A percentile compares a stretch with the other conserved stretches of the same genome.
Conservation (phyloP, 495 filamentous ascomycete species). For the Polyplosphaeria fusca region DNA sequence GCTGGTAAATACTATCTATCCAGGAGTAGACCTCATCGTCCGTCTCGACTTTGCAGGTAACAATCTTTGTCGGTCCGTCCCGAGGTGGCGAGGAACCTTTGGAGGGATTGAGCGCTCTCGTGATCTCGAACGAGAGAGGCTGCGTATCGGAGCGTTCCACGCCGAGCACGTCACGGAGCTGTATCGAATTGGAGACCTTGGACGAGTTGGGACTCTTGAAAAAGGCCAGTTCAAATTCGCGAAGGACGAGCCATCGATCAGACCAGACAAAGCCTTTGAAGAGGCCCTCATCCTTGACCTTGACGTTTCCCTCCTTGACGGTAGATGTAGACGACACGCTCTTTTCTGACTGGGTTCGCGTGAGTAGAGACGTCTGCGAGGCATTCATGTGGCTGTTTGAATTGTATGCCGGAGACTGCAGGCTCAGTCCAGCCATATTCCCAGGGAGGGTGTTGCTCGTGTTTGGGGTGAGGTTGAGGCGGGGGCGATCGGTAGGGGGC, state of each 20-base stretch:
- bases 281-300: slow-evolving; percentile 75
- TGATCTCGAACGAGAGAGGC: slow-evolving; percentile 88
- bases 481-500: slow-evolving; percentile 80
- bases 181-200: slow-evolving; percentile 75
- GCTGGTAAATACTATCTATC: slow-evolving; percentile 95
- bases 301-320: slow-evolving; percentile 86
- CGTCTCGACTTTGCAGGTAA: slow-evolving; percentile 84
- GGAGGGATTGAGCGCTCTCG: slow-evolving; percentile 62
- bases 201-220: slow-evolving; percentile 76
- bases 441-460: slow-evolving; percentile 64
- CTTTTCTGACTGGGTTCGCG: slow-evolving; percentile 53
- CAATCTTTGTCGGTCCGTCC: slow-evolving; percentile 74
- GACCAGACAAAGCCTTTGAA: slow-evolving; percentile 88
- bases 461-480: slow-evolving; percentile 66
- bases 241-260: slow-evolving; percentile 79
- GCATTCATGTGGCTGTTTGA: slow-evolving; percentile 52
- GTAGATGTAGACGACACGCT: slow-evolving; percentile 61
- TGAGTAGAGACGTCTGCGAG: slow-evolving; percentile 56
- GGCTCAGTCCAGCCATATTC: slow-evolving; percentile 70
- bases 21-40: slow-evolving; percentile 97
- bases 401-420: slow-evolving; percentile 63
- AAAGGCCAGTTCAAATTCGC: slow-evolving; percentile 86
- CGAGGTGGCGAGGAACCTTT: slow-evolving; percentile 53
- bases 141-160: slow-evolving; percentile 83
- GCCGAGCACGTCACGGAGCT: slow-evolving; percentile 77